Evolutionary conservation across 306 rosid species (phyloP), one percentile per base, ranked within the genome.

Genomic region (Fragaria iinumae): DNA sequence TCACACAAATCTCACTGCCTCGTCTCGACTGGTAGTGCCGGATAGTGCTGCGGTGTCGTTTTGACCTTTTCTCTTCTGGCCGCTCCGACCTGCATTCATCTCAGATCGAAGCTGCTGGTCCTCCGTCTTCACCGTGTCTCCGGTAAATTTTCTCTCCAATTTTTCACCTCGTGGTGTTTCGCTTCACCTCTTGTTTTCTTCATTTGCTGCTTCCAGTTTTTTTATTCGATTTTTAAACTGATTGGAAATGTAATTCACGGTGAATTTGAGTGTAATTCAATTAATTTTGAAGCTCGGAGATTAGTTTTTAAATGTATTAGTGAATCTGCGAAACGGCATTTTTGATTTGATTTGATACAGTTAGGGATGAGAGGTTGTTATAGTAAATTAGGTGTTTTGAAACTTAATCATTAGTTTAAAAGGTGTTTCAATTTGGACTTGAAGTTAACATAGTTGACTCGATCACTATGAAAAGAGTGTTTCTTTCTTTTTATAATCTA

Each of bases 1-100:
- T 85, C 89, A 78, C 88, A 70, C 87, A 85, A 86, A 87, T 89
- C 91, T 84, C 84, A 76, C 79, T 25, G 74, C 32, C 60, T 44
- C 13, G 4, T 14, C 25, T 13, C 23, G 13, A 64, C 23, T 36
- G 0, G 12, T 38, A 17, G 47, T 65, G 52, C 11, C 49, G 6
- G 64, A 53, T 48, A 72, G 49, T 39, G n/a, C 34, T 74, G 71
- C 71, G 70, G 78, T 74, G 70, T 21, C 78, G 70, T 62, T 59
- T 74, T 45, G 48, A 36, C 59, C 27, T 18, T 41, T 64, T 62
- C 12, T 13, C 6, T 29, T 55, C 8, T 48, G 53, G 38, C 48
- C 71, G 32, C 10, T 18, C 69, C 60, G n/a, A 32, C 53, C 71
- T 45, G 45, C 78, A 45, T 62, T 75, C 18, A 1, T 62, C 71